These are phyloP conservation scores for Dendrocalamus latiflorus DNA, from an alignment of 202 grass and related monocot species.

Conservation along the genomic window DNA sequence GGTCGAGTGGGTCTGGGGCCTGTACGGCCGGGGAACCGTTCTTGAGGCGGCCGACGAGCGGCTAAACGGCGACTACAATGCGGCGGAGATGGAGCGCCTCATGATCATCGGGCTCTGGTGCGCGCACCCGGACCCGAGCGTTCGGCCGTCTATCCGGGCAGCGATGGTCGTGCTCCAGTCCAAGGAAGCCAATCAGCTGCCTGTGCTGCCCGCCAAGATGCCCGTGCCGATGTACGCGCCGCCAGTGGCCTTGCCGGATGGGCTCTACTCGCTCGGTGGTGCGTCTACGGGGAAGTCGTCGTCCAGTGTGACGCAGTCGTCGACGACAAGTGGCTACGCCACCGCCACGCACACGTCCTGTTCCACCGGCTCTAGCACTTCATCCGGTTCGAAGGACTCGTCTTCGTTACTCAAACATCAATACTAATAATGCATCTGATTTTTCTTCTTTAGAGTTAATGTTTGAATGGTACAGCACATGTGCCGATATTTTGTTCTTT, in stretches of 20 bases:
- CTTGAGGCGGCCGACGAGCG: not conserved
- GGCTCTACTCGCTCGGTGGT: not conserved
- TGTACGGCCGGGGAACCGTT: slow-evolving; percentile 10
- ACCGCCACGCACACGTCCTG: not conserved
- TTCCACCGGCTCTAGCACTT: not conserved
- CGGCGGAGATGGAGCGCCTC: not conserved
- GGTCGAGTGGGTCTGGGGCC: slow-evolving; percentile 27
- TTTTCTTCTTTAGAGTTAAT: not conserved
- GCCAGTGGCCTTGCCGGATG: not conserved
- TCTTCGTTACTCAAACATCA: slow-evolving; percentile 21
- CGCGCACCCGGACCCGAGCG: slow-evolving; percentile 25
- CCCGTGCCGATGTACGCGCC: slow-evolving; percentile 13
- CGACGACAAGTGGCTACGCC: not conserved
- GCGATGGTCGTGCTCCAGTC: not conserved
- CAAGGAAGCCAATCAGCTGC: not conserved
- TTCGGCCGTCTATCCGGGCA: slow-evolving; percentile 16
- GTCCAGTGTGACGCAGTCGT: not conserved
- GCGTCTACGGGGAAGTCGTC: not conserved
- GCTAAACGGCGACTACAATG: not conserved
- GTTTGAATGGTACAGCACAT: no score
- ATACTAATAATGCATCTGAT: not conserved
- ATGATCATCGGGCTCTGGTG: slow-evolving; percentile 36
- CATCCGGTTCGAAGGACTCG: not conserved
- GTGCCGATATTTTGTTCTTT: no score
- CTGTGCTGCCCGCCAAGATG: not conserved